phyloP scores from a whole-genome alignment of 192 early-diverging fungal genomes.

The Spizellomyces sp. region DNA sequence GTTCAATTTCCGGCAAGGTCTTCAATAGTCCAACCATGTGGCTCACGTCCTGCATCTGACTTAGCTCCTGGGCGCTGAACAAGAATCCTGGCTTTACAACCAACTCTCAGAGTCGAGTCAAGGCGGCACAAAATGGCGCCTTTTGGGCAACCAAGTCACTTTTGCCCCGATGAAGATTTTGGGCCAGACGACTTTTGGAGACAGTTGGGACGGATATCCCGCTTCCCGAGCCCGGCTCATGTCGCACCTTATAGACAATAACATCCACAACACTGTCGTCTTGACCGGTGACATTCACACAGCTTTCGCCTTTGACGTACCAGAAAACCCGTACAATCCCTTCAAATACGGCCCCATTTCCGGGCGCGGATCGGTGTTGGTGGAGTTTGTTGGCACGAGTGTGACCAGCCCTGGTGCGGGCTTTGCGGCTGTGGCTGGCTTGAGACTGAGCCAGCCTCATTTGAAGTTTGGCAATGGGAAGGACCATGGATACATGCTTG shows the following conservation, averaged over 20 bases:
- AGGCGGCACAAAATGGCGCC: slow-evolving; percentile 38
- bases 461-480: slow-evolving; percentile 25
- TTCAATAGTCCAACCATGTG: too few species aligned
- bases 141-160: slow-evolving; percentile 48
- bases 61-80: slow-evolving; percentile 33
- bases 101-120: slow-evolving; percentile 23
- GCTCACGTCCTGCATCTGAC: too few species aligned
- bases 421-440: slow-evolving; percentile 9
- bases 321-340: slow-evolving; percentile 16
- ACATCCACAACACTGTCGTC: slow-evolving; percentile 38
- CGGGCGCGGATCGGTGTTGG: slow-evolving; percentile 28
- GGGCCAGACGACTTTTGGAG: slow-evolving; percentile 7
- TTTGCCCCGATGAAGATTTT: slow-evolving; percentile 33
- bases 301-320: slow-evolving; percentile 36
- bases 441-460: slow-evolving; percentile 28
- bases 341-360: slow-evolving; percentile 25
- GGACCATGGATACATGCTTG: slow-evolving; percentile 37
- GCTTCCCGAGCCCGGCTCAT: slow-evolving; percentile 32
- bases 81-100: slow-evolving; percentile 41
- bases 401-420: slow-evolving; percentile 30
- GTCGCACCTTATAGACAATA: slow-evolving; percentile 17
- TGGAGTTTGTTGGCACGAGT: slow-evolving; percentile 41
- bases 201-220: slow-evolving; percentile 47
- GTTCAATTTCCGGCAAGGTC: too few species aligned
- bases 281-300: slow-evolving; percentile 47